A percentile compares a stretch with the other conserved stretches of the same genome.
These are phyloP conservation scores for Polytolypa hystricis DNA, from an alignment of 2,329 filamentous ascomycete species.

Conservation along the genomic window DNA sequence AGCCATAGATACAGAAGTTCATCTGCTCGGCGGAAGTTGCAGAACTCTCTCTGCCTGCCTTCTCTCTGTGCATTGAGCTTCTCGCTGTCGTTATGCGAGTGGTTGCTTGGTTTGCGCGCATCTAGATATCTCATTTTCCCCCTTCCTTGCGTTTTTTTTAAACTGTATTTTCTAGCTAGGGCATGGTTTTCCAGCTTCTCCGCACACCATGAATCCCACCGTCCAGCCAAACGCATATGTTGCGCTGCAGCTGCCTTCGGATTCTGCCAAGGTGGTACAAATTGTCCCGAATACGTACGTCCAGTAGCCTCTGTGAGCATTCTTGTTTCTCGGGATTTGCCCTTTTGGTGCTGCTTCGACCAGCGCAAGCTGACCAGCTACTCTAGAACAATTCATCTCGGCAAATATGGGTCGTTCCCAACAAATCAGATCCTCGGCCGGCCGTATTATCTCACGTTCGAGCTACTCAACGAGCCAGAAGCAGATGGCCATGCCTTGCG, in stretches of 20 bases:
- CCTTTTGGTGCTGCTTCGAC: conserved; percentile 9
- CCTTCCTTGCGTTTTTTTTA: too few relatives aligned
- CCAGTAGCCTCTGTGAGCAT: conserved; percentile 17
- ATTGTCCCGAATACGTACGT: conserved; percentile 56
- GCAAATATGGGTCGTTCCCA: conserved; percentile 86
- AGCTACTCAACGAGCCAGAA: conserved; percentile 62
- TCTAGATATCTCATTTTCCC: too few relatives aligned
- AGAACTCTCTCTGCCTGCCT: too few relatives aligned
- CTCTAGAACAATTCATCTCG: conserved; percentile 67
- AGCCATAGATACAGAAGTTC: too few relatives aligned
- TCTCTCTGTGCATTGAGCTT: too few relatives aligned
- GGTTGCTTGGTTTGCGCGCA: too few relatives aligned
- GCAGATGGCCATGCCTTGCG: conserved; percentile 55
- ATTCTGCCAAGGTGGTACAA: conserved; percentile 46
- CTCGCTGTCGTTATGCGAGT: too few relatives aligned
- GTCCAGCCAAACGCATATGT: conserved; percentile 28
- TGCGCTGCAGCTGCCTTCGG: conserved; percentile 39
- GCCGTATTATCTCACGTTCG: conserved; percentile 84
- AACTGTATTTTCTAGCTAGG: conserved; percentile 7
- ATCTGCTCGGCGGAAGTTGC: too few relatives aligned
- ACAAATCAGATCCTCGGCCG: conserved; percentile 84
- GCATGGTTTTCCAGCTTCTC: neutral
- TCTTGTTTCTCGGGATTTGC: conserved; percentile 9
- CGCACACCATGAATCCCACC: conserved; percentile 27
- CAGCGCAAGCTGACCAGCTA: conserved; percentile 17